Evolutionary conservation across 1,284 basidiomycete genomes (phyloP).

Genomic region (Amylostereum chailletii): DNA sequence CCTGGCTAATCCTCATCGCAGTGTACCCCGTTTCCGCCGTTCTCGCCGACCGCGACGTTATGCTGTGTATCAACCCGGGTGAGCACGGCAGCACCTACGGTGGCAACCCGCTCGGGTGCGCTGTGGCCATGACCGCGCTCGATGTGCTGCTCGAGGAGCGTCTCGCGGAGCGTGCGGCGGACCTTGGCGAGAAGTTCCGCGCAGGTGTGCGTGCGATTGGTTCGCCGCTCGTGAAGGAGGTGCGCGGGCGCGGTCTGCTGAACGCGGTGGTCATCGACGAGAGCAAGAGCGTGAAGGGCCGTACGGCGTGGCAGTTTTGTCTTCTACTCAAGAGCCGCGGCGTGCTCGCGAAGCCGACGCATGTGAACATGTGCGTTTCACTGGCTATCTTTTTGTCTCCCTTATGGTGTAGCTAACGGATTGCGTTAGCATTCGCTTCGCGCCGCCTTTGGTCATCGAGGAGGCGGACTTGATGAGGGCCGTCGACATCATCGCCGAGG

Average conservation of each 20-base stretch:
- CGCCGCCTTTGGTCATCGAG: slow-evolving; percentile 89
- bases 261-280: slow-evolving; percentile 96
- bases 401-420: neutral
- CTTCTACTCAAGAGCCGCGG: slow-evolving; percentile 87
- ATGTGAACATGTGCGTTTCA: slow-evolving; percentile 76
- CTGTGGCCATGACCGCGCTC: slow-evolving; percentile 88
- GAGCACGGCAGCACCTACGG: slow-evolving; percentile 98
- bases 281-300: slow-evolving; percentile 60
- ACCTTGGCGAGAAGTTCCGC: slow-evolving; percentile 81
- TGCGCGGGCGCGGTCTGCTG: slow-evolving; percentile 83
- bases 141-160: slow-evolving; percentile 84
- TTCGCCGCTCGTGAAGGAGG: slow-evolving; percentile 62
- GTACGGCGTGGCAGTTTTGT: slow-evolving; percentile 95
- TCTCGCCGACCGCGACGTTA: slow-evolving; percentile 81
- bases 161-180: slow-evolving; percentile 70
- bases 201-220: slow-evolving; percentile 53
- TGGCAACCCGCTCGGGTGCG: slow-evolving; percentile 92
- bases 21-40: slow-evolving; percentile 97
- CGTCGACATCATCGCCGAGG: slow-evolving; percentile 70
- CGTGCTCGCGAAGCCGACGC: slow-evolving; percentile 92
- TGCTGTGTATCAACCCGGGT: slow-evolving; percentile 94
- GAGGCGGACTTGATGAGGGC: slow-evolving; percentile 78
- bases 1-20: slow-evolving; percentile 17
- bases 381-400: slow-evolving; percentile 1
- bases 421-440: slow-evolving; percentile 76